Conservation (phyloP, 1,284 basidiomycete species). For the Ceratobasidium sp. region DNA sequence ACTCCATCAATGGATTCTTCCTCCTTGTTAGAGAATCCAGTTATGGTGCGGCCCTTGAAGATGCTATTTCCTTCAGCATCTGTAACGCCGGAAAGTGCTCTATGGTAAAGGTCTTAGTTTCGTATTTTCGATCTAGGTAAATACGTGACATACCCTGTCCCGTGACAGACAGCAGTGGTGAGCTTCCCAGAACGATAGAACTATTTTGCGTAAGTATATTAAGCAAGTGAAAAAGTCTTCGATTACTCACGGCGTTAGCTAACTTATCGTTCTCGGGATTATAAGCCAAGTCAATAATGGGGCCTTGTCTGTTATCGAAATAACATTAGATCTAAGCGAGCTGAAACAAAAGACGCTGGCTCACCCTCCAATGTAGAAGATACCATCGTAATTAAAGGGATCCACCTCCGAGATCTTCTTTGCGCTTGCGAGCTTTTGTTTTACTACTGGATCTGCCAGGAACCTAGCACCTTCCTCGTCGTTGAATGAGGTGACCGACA, state of each 20-base stretch:
- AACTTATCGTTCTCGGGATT: slow-evolving; percentile 72
- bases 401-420: slow-evolving; percentile 74
- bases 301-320: slow-evolving; percentile 66
- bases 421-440: slow-evolving; percentile 69
- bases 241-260: slow-evolving; percentile 65
- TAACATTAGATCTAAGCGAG: neutral
- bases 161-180: slow-evolving; percentile 80
- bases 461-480: slow-evolving; percentile 71
- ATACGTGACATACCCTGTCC: slow-evolving; percentile 63
- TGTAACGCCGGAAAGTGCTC: slow-evolving; percentile 68
- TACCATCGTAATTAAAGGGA: slow-evolving; percentile 72
- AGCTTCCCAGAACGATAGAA: slow-evolving; percentile 74
- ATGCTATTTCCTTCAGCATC: slow-evolving; percentile 71
- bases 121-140: no score
- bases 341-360: neutral
- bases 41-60: slow-evolving; percentile 70
- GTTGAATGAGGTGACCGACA: slow-evolving; percentile 69
- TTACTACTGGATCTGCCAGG: slow-evolving; percentile 70
- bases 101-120: slow-evolving; percentile 20
- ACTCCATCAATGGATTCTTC: slow-evolving; percentile 66
- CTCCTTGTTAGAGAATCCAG: slow-evolving; percentile 80
- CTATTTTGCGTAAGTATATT: slow-evolving; percentile 53
- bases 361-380: slow-evolving; percentile 80
- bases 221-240: neutral
- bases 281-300: slow-evolving; percentile 74